Base-by-base conservation (phyloP, 2,329 filamentous ascomycete species). In the Fusarium sp. region DNA sequence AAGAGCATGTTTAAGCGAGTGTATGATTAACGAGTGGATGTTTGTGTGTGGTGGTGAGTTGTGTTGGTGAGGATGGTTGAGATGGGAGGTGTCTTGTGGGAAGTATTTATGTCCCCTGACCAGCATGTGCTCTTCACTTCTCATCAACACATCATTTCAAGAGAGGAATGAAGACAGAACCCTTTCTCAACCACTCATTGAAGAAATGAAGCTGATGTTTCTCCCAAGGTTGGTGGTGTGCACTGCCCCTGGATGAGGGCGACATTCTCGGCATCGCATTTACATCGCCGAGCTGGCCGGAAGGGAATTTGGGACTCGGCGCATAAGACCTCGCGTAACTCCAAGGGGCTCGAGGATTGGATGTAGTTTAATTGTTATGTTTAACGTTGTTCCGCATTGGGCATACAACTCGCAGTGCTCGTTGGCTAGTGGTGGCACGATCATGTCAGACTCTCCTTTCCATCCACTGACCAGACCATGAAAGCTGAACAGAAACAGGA, bases 1-100 rank as follows among this genome's bases (percentile, higher is more conserved):
- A 66, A 14, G 10, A 72, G 14, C 70, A 72, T 72, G 24, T 22
- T 66, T 66, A 40, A 72, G 69, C 40, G 69, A 72, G 65, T 50
- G 65, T 52, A 69, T 8, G n/a, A 22, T 34, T 4, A 34, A 22
- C n/a, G 50, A 56, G 50, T 31, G 31, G n/a, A 20, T 31, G 50
- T 14, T n/a, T 20, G 50, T 54, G 24, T 10, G 50, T 34, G 27
- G 27, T 31, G 31, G 31, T 34, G 50, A 56, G 42, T 6, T 47
- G 42, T 6, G 42, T 20, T 34, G 50, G 31, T 10, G 27, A 14
- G 27, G 29, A 54, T 54, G 50, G 13, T 34, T 4, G 20, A 9
- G 42, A 47, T 24, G 50, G n/a, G 31, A 16, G 29, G 27, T 34
- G 50, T 20, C 16, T 29, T 6, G 18, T 34, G n/a, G 27, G 24